Percentiles rank a stretch among this genome's conserved stretches.
Evolutionary conservation across 2,329 filamentous ascomycete genomes (phyloP).

Genomic region (Colletotrichum incanum): DNA sequence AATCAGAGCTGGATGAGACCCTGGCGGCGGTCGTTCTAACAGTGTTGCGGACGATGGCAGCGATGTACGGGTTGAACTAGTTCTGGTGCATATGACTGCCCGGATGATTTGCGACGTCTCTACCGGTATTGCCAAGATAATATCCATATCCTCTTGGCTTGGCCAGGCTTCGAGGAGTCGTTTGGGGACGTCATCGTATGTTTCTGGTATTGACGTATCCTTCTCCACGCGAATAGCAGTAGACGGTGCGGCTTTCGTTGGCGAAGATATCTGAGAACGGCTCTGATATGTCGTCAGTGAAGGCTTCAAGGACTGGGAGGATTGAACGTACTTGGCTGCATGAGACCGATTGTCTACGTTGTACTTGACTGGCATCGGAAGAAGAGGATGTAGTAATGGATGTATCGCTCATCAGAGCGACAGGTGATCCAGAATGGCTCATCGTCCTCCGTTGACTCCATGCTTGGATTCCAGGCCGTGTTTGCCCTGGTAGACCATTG

Average conservation of each 20-base stretch:
- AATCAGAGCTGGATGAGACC: slow-evolving; percentile 55
- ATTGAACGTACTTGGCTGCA: neutral
- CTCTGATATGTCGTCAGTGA: neutral
- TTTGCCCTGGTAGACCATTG: neutral
- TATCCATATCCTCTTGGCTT: neutral
- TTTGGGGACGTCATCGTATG: neutral
- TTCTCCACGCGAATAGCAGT: too few species aligned
- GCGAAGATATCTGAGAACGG: neutral
- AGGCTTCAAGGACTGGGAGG: too few species aligned
- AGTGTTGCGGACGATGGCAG: slow-evolving; percentile 6
- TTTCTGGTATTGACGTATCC: neutral
- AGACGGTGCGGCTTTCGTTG: neutral
- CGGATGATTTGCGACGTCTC: slow-evolving; percentile 20
- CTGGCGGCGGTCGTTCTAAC: slow-evolving; percentile 8
- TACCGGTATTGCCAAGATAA: slow-evolving; percentile 12
- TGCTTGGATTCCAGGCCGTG: neutral
- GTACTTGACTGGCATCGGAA: neutral
- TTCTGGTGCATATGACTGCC: slow-evolving; percentile 11
- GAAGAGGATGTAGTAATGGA: neutral
- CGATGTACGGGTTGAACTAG: neutral
- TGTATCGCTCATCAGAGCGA: neutral
- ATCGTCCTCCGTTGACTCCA: neutral
- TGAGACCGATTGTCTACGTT: neutral
- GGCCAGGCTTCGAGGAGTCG: slow-evolving; percentile 25
- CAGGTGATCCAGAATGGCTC: neutral